Percentiles rank a stretch among this genome's conserved stretches.
Conservation (phyloP, 371 early-diverging fungal species). For the Parasitella parasitica region DNA sequence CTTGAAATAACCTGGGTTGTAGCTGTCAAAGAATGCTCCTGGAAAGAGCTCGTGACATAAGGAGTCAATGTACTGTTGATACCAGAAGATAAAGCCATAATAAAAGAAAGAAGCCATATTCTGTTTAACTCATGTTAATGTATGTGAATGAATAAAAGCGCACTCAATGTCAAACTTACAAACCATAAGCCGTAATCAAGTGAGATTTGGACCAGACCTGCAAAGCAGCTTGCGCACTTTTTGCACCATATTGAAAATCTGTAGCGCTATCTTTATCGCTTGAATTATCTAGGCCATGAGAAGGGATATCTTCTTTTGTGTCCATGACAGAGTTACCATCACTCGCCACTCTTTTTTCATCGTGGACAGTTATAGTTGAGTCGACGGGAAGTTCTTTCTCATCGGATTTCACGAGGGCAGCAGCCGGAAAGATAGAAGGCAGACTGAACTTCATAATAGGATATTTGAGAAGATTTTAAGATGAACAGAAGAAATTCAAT, state of each 20-base stretch:
- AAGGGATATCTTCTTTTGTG: neutral
- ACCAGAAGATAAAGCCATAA: slow-evolving; percentile 18
- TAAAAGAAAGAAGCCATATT: slow-evolving; percentile 16
- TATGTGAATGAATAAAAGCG: neutral
- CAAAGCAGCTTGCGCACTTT: neutral
- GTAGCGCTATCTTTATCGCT: neutral
- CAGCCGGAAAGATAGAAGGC: slow-evolving; percentile 2
- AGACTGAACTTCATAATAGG: slow-evolving; percentile 4
- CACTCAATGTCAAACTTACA: slow-evolving; percentile 3
- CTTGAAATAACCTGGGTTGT: slow-evolving; percentile 16
- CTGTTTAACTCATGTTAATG: neutral
- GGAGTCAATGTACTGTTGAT: slow-evolving; percentile 11
- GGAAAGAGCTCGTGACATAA: slow-evolving; percentile 14
- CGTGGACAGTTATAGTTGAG: neutral
- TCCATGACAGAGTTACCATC: neutral
- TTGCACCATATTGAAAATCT: slow-evolving; percentile 9
- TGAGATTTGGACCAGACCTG: slow-evolving; percentile 17
- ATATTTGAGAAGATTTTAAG: too few species aligned
- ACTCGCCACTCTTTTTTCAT: neutral
- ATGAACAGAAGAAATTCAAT: neutral
- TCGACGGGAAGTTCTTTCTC: neutral
- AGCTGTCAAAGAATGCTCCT: slow-evolving; percentile 16
- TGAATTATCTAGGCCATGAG: neutral
- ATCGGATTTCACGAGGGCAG: neutral
- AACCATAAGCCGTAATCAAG: slow-evolving; percentile 6